These are phyloP conservation scores for Cyclotella distinguenda DNA, from an alignment of 108 stramenopile genomes.

Conservation along the genomic window DNA sequence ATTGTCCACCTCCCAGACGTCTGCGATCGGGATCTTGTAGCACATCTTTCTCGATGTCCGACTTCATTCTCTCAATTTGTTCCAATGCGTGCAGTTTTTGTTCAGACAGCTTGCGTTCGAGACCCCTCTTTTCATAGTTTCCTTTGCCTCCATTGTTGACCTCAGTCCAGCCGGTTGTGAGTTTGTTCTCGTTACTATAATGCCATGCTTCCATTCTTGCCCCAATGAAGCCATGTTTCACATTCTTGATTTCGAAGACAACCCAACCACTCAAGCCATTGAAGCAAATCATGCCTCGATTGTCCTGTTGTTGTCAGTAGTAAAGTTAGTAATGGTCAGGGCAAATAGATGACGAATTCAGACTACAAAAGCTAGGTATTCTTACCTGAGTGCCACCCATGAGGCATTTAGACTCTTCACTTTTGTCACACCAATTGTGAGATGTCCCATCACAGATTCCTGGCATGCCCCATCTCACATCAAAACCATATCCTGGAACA, in stretches of 20 bases:
- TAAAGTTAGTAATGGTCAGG: no score
- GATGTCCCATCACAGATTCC: conserved; percentile 35
- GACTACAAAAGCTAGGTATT: no score
- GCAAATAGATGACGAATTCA: no score
- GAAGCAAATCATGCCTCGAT: conserved; percentile 31
- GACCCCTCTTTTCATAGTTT: conserved; percentile 29
- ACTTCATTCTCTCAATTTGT: conserved; percentile 17
- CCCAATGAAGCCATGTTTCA: conserved; percentile 40
- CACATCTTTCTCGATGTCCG: conserved; percentile 28
- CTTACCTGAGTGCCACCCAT: conserved; percentile 11
- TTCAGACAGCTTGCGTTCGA: conserved; percentile 21
- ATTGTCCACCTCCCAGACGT: conserved; percentile 21
- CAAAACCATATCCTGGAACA: conserved; percentile 30
- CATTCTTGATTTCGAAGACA: conserved; percentile 34
- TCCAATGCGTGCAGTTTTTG: not conserved
- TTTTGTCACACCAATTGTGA: conserved; percentile 38
- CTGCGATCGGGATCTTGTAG: conserved; percentile 12
- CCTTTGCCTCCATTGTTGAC: conserved; percentile 43
- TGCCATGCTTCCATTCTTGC: conserved; percentile 42
- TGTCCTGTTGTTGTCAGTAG: no score
- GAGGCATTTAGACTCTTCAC: not conserved
- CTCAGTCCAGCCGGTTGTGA: conserved; percentile 27
- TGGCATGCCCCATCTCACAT: conserved; percentile 26
- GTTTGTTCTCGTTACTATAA: not conserved
- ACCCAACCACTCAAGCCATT: conserved; percentile 38